phyloP scores from a whole-genome alignment of 345 rosid species.

The Cardamine chenopodiifolia region DNA sequence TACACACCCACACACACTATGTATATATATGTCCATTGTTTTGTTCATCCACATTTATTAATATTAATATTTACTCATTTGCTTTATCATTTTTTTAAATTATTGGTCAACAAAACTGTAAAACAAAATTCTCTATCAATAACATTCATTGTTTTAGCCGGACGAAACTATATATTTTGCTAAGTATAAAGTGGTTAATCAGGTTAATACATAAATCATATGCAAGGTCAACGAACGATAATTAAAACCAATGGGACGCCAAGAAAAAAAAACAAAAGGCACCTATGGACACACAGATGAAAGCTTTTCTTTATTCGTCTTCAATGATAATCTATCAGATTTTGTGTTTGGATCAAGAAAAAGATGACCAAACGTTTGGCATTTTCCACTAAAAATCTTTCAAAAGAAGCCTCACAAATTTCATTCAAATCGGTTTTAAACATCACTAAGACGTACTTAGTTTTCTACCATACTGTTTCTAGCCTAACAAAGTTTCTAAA shows the following conservation, averaged over 20 bases:
- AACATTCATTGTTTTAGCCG: no score
- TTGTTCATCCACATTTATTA: constrained; percentile 13
- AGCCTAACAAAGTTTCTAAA: background rate
- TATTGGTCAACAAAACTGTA: no score
- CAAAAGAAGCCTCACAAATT: background rate
- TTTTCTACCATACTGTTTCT: background rate
- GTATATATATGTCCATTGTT: background rate
- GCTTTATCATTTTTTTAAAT: background rate
- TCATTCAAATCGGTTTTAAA: background rate
- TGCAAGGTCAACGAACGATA: background rate
- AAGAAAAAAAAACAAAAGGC: background rate
- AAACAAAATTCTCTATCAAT: no score
- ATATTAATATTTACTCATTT: background rate
- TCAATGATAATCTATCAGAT: background rate
- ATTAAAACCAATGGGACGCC: background rate
- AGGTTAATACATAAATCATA: no score
- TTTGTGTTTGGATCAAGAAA: background rate
- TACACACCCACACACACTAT: background rate
- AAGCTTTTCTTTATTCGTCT: background rate
- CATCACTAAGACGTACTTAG: background rate
- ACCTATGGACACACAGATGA: background rate
- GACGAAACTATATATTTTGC: no score
- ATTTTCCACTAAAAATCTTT: background rate
- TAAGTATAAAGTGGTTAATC: no score
- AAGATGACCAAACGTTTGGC: background rate